Conservation (phyloP, 2,329 filamentous ascomycete genomes). For the Phialophora tarda region DNA sequence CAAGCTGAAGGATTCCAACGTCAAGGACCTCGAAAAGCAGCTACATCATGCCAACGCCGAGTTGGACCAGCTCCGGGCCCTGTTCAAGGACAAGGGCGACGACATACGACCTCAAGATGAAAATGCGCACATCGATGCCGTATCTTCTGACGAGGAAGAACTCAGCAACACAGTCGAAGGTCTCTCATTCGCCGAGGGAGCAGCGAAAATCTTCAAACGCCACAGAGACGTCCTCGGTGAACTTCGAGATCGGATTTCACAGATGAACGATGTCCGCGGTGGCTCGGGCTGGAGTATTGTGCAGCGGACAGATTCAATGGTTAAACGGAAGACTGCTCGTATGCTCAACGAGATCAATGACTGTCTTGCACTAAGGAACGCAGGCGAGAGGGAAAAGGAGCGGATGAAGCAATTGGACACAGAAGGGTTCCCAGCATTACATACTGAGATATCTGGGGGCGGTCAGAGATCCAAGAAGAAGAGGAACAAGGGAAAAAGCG, state of each 20-base stretch:
- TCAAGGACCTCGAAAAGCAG: conserved; percentile 7
- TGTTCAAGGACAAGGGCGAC: background rate
- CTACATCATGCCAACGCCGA: background rate
- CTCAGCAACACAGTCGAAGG: background rate
- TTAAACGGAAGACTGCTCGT: background rate
- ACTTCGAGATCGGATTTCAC: background rate
- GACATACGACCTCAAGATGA: background rate
- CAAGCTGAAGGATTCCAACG: background rate
- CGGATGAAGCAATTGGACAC: background rate
- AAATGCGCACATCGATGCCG: background rate
- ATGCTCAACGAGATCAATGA: conserved; percentile 11
- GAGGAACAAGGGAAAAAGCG: background rate
- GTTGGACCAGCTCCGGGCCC: background rate
- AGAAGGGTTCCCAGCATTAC: background rate
- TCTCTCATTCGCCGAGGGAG: background rate
- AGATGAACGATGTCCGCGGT: conserved; percentile 5
- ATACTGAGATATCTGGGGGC: background rate
- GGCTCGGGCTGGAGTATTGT: conserved; percentile 16
- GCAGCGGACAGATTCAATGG: background rate
- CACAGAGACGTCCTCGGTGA: background rate
- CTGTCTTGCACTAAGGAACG: conserved; percentile 6
- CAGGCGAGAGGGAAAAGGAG: background rate
- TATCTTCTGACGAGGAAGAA: background rate
- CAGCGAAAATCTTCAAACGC: background rate
- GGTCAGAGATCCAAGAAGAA: background rate